Percentiles rank a stretch among this genome's conserved stretches.
Conservation (phyloP, 2,329 filamentous ascomycete genomes). For the Xylaria arbuscula region DNA sequence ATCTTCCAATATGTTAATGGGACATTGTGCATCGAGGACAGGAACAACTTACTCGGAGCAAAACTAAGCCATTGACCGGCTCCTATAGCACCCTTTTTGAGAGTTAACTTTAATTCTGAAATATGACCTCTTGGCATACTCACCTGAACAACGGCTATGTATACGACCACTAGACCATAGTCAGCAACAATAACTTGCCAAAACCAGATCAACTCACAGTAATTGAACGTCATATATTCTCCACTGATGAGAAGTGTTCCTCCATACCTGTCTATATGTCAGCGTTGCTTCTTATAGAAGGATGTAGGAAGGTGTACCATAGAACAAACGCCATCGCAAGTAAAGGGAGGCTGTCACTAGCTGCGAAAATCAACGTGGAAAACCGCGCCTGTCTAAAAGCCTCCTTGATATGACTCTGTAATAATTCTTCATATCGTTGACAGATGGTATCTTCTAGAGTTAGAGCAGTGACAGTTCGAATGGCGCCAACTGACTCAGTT, state of each 20-base stretch:
- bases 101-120: not conserved
- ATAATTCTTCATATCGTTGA: conserved; percentile 67
- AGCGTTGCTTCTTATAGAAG: not conserved
- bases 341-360: conserved; percentile 68
- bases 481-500: conserved; percentile 77
- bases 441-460: conserved; percentile 75
- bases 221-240: conserved; percentile 61
- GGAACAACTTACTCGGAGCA: conserved; percentile 60
- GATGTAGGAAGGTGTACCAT: conserved; percentile 40
- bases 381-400: conserved; percentile 71
- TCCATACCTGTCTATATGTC: conserved; percentile 72
- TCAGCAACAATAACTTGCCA: conserved; percentile 31
- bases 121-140: not conserved
- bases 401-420: conserved; percentile 67
- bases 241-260: conserved; percentile 66
- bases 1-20: conserved; percentile 49
- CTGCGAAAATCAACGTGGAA: conserved; percentile 74
- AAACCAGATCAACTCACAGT: conserved; percentile 50
- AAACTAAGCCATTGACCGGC: conserved; percentile 76
- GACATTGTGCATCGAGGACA: not conserved
- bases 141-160: conserved; percentile 73
- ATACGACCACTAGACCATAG: conserved; percentile 60
- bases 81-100: conserved; percentile 64
- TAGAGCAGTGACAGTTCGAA: conserved; percentile 76
- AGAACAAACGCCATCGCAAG: conserved; percentile 51